phyloP scores from a whole-genome alignment of 345 rosid species.

The Rubroshorea leprosula region DNA sequence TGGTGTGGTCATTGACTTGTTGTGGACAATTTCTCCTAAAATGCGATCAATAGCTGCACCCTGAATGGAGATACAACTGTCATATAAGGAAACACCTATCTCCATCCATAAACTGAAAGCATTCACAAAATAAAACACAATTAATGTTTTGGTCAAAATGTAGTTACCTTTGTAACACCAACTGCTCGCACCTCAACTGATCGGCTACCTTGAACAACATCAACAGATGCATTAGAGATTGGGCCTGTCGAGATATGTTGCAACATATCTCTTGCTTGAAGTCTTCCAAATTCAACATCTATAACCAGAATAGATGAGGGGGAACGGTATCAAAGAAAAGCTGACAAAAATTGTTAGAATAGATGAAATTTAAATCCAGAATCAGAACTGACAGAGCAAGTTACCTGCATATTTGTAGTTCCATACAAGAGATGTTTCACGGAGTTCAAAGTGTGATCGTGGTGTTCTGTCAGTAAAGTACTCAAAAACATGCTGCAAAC shows the following conservation, averaged over 20 bases:
- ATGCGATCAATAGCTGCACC: slow-evolving; percentile 55
- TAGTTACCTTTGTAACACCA: slow-evolving; percentile 45
- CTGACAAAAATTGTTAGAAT: not conserved
- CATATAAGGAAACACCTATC: not conserved
- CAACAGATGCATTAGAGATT: slow-evolving; percentile 46
- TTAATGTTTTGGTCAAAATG: not conserved
- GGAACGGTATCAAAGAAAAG: no score
- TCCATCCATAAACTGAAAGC: no score
- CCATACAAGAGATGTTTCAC: slow-evolving; percentile 51
- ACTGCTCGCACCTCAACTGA: slow-evolving; percentile 52
- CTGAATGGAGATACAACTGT: slow-evolving; percentile 18
- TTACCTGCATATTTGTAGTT: slow-evolving; percentile 50
- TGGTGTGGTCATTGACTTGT: slow-evolving; percentile 35
- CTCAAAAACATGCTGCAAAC: slow-evolving; percentile 46
- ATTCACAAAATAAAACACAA: not conserved
- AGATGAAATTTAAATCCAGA: not conserved
- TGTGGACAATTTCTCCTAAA: slow-evolving; percentile 43
- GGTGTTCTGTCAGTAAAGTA: slow-evolving; percentile 54
- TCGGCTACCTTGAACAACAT: slow-evolving; percentile 46
- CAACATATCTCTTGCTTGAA: slow-evolving; percentile 51
- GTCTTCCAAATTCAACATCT: slow-evolving; percentile 48
- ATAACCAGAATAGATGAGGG: not conserved
- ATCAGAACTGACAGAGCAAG: not conserved
- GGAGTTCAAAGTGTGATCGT: slow-evolving; percentile 44
- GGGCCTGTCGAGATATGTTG: slow-evolving; percentile 60